Evolutionary conservation across 140 eudicot species (phyloP).

Genomic region (Anethum foeniculum): DNA sequence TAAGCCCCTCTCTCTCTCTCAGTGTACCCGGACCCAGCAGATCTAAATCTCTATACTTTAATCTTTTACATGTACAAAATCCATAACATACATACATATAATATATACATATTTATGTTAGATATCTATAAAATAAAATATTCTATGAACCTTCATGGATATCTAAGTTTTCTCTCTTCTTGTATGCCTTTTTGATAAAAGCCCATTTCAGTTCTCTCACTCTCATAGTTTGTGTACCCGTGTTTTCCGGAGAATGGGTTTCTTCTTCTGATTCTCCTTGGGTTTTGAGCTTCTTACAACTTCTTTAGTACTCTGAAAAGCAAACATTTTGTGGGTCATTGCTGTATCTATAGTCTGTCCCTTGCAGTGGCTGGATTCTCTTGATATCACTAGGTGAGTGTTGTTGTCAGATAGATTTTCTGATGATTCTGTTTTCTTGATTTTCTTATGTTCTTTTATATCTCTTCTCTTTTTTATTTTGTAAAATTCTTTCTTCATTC

Average conservation of each 20-base stretch:
- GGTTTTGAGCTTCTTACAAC: neutral
- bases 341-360: neutral
- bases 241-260: constrained; percentile 10
- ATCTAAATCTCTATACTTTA: constrained; percentile 14
- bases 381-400: neutral
- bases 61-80: neutral
- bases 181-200: neutral
- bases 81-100: neutral
- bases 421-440: neutral
- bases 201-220: neutral
- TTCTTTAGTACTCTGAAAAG: neutral
- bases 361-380: neutral
- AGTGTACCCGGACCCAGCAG: constrained; percentile 16
- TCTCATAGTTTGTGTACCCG: neutral
- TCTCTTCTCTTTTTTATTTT: neutral
- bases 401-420: constrained; percentile 10
- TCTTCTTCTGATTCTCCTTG: neutral
- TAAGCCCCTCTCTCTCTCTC: neutral
- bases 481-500: neutral
- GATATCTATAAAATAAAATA: neutral
- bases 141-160: constrained; percentile 3
- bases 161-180: constrained; percentile 12
- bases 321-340: constrained; percentile 1
- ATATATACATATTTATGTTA: neutral
- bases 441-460: neutral